Conservation (phyloP, 1,139 yeast species). For the Hyphopichia fennica region DNA sequence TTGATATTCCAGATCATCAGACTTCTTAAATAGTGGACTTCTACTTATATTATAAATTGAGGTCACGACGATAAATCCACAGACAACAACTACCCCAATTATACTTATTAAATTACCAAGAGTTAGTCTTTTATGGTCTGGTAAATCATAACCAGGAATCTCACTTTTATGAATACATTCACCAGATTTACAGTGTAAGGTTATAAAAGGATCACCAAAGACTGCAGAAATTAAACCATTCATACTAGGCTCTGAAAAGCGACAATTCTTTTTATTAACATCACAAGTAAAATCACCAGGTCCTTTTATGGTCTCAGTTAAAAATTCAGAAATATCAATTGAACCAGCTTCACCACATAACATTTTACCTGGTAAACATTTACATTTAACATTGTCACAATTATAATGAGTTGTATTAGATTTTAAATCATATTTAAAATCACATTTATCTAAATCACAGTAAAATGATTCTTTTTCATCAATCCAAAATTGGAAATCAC, state of each 20-base stretch:
- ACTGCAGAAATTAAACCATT: conserved; percentile 85
- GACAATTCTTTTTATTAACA: conserved; percentile 57
- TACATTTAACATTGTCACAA: conserved; percentile 76
- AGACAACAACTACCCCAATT: conserved; percentile 47
- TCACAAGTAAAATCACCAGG: conserved; percentile 93
- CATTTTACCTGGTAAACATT: conserved; percentile 90
- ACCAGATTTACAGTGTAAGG: conserved; percentile 76
- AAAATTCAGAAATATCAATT: conserved; percentile 89
- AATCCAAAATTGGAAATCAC: conserved; percentile 96
- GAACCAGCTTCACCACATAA: conserved; percentile 93
- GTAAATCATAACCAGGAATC: conserved; percentile 83
- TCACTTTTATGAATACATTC: conserved; percentile 93
- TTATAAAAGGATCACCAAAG: conserved; percentile 89
- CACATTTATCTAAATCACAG: conserved; percentile 76
- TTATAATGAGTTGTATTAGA: conserved; percentile 71
- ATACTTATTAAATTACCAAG: conserved; percentile 51
- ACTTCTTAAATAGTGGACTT: conserved; percentile 59
- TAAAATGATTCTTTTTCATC: conserved; percentile 85
- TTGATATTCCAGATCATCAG: conserved; percentile 18
- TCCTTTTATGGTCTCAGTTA: conserved; percentile 85
- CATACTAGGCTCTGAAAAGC: conserved; percentile 94
- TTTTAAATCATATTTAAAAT: conserved; percentile 62
- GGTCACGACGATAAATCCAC: conserved; percentile 36
- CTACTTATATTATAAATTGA: conserved; percentile 54
- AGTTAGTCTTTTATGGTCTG: conserved; percentile 55